Evolutionary conservation across 768 basidiomycete genomes (phyloP).

Genomic region (Kwoniella sp.): DNA sequence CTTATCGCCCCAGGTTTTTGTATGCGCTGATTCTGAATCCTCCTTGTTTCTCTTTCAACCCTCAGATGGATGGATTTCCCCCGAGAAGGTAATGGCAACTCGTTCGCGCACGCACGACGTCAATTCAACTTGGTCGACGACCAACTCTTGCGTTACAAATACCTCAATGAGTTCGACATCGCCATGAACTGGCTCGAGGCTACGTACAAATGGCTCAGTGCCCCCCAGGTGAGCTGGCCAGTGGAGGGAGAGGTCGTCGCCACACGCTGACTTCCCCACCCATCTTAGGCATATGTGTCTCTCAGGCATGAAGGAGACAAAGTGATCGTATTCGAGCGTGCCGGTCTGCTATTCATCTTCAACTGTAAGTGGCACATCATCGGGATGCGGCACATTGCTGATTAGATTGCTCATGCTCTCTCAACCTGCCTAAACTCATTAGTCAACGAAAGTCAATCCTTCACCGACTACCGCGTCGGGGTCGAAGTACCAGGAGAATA

Average conservation of each 20-base stretch:
- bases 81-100: conserved; percentile 89
- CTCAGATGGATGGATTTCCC: conserved; percentile 94
- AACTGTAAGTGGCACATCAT: conserved; percentile 64
- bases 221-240: conserved; percentile 66
- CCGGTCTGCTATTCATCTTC: conserved; percentile 90
- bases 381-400: too few relatives aligned
- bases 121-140: conserved; percentile 97
- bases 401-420: not conserved
- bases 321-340: conserved; percentile 90
- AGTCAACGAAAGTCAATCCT: conserved; percentile 85
- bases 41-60: not conserved
- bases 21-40: too few relatives aligned
- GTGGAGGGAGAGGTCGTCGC: not conserved
- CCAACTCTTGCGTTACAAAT: conserved; percentile 79
- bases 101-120: conserved; percentile 93
- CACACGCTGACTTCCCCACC: not conserved
- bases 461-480: conserved; percentile 90
- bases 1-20: too few relatives aligned
- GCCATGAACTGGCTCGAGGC: conserved; percentile 86
- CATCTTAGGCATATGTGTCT: conserved; percentile 78
- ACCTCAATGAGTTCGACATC: conserved; percentile 88
- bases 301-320: conserved; percentile 93
- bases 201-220: conserved; percentile 80
- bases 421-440: not conserved
- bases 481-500: conserved; percentile 85